A percentile compares a stretch with the other conserved stretches of the same genome.
phyloP scores from a whole-genome alignment of 2,329 filamentous ascomycete genomes.

The Neurospora sp. region DNA sequence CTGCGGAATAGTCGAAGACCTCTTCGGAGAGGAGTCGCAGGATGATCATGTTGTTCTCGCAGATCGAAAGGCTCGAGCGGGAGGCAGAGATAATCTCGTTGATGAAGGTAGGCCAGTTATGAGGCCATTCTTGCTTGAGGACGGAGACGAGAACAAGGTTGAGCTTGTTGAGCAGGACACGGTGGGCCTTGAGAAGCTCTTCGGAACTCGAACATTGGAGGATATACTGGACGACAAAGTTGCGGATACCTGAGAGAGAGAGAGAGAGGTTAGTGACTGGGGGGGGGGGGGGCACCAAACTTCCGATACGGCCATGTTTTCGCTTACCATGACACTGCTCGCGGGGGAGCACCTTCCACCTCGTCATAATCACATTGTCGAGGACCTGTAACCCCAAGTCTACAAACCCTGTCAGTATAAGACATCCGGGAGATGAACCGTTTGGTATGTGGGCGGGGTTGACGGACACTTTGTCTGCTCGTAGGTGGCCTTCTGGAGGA shows the following conservation, averaged over 20 bases:
- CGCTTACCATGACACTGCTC: slow-evolving; percentile 82
- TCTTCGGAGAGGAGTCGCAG: slow-evolving; percentile 91
- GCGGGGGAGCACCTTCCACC: slow-evolving; percentile 95
- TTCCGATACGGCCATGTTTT: slow-evolving; percentile 4
- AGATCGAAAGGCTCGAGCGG: slow-evolving; percentile 90
- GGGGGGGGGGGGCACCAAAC: not conserved
- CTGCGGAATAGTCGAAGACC: slow-evolving; percentile 96
- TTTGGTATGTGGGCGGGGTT: slow-evolving; percentile 5
- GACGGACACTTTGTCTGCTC: slow-evolving; percentile 89
- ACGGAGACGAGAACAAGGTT: slow-evolving; percentile 96
- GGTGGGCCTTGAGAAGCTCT: slow-evolving; percentile 74
- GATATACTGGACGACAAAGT: slow-evolving; percentile 98
- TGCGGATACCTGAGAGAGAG: slow-evolving; percentile 68
- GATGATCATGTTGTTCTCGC: slow-evolving; percentile 99
- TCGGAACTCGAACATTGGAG: slow-evolving; percentile 87
- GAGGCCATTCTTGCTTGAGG: slow-evolving; percentile 98
- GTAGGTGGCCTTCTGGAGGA: slow-evolving; percentile 85
- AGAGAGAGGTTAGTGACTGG: slow-evolving; percentile 12
- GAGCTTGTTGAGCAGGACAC: slow-evolving; percentile 92
- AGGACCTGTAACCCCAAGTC: slow-evolving; percentile 92
- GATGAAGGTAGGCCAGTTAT: slow-evolving; percentile 99
- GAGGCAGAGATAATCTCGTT: slow-evolving; percentile 98
- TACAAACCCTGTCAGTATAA: slow-evolving; percentile 29
- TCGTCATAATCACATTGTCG: slow-evolving; percentile 96
- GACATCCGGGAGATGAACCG: not conserved